phyloP scores from a whole-genome alignment of 495 filamentous ascomycete species.

The Penicillium canescens region DNA sequence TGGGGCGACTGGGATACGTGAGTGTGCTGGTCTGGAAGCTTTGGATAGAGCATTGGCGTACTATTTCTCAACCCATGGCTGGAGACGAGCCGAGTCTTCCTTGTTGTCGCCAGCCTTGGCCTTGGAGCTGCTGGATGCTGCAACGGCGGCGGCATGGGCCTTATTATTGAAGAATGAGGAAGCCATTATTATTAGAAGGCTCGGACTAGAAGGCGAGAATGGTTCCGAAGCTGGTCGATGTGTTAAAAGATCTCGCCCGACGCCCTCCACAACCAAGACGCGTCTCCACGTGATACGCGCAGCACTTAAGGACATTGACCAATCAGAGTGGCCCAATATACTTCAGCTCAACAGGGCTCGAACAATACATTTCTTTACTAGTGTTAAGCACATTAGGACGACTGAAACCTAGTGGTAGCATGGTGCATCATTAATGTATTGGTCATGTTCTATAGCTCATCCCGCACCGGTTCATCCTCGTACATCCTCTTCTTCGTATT shows the following conservation, averaged over 20 bases:
- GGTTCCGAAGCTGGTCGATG: constrained; percentile 4
- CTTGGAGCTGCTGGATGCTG: constrained; percentile 48
- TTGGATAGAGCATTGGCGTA: constrained; percentile 41
- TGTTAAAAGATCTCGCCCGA: constrained; percentile 6
- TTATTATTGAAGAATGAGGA: constrained; percentile 94
- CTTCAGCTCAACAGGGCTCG: neutral
- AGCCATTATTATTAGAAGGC: constrained; percentile 46
- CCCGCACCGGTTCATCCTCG: constrained; percentile 53
- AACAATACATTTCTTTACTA: constrained; percentile 5
- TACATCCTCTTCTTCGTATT: constrained; percentile 88
- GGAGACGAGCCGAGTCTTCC: constrained; percentile 65
- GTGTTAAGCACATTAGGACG: constrained; percentile 6
- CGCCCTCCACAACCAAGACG: constrained; percentile 30
- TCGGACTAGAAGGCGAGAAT: neutral
- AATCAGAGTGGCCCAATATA: constrained; percentile 18
- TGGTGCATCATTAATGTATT: neutral
- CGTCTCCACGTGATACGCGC: constrained; percentile 45
- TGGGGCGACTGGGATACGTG: constrained; percentile 69
- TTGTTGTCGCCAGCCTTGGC: constrained; percentile 55
- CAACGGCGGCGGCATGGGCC: constrained; percentile 81
- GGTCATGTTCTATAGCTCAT: constrained; percentile 54
- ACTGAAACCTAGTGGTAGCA: neutral
- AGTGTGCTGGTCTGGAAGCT: neutral
- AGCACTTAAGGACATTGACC: constrained; percentile 20
- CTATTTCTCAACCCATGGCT: constrained; percentile 99